Evolutionary conservation across 345 rosid species (phyloP).

Genomic region (Pelargonium nanum): DNA sequence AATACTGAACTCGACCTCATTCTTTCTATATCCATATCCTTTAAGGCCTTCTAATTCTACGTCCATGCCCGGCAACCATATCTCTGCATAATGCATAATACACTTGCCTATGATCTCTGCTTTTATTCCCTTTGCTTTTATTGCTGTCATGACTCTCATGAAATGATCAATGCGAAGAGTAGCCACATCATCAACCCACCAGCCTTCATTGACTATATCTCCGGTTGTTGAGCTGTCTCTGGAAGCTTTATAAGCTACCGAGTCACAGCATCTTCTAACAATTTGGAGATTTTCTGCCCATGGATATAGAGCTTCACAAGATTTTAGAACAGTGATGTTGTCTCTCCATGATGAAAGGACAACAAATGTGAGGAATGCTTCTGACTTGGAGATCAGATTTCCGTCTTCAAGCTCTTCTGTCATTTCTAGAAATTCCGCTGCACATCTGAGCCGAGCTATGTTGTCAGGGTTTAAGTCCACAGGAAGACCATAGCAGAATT

Average conservation of each 20-base stretch:
- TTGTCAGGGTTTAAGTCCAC: constrained; percentile 50
- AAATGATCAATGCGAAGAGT: constrained; percentile 55
- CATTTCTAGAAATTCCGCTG: constrained; percentile 73
- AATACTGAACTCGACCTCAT: constrained; percentile 50
- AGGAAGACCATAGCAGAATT: constrained; percentile 61
- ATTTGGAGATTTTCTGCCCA: constrained; percentile 86
- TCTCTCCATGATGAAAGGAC: constrained; percentile 76
- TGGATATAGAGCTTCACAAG: constrained; percentile 63
- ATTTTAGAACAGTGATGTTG: constrained; percentile 55
- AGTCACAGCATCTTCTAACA: constrained; percentile 75
- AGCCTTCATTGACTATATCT: constrained; percentile 24
- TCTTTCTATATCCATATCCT: constrained; percentile 49
- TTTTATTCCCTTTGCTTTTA: constrained; percentile 42
- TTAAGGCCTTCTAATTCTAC: constrained; percentile 47
- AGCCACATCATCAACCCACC: constrained; percentile 45
- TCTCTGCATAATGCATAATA: constrained; percentile 54
- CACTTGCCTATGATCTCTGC: constrained; percentile 47
- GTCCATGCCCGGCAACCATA: constrained; percentile 40
- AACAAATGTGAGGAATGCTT: constrained; percentile 72
- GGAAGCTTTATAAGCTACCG: constrained; percentile 68
- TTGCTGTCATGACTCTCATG: constrained; percentile 53
- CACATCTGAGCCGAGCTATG: constrained; percentile 65
- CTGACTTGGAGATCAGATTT: constrained; percentile 66
- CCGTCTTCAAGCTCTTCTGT: constrained; percentile 79
- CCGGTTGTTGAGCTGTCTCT: constrained; percentile 23